Evolutionary conservation across 2,329 filamentous ascomycete genomes (phyloP).

Genomic region (Bertia moriformis): DNA sequence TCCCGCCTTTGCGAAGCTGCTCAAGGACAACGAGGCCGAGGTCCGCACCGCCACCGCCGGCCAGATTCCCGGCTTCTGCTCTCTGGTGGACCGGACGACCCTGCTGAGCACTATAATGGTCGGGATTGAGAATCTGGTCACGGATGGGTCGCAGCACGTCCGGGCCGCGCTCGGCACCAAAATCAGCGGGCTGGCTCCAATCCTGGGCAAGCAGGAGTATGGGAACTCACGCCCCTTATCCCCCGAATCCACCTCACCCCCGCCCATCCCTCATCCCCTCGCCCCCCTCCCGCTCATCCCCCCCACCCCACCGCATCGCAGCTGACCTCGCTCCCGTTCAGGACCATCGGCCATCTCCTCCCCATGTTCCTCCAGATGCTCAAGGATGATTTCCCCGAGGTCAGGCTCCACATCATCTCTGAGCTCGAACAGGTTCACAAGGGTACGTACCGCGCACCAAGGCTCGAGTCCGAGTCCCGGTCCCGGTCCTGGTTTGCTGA

Average conservation of each 20-base stretch:
- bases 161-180: slow-evolving; percentile 88
- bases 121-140: slow-evolving; percentile 87
- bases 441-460: no score
- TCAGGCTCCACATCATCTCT: slow-evolving; percentile 97
- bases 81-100: slow-evolving; percentile 70
- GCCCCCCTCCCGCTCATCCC: no score
- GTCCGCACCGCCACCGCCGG: slow-evolving; percentile 93
- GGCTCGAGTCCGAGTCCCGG: no score
- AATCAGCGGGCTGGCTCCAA: slow-evolving; percentile 90
- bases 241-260: slow-evolving; percentile 7
- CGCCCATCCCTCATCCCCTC: no score
- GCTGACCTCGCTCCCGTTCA: slow-evolving; percentile 18
- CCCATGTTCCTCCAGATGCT: slow-evolving; percentile 99
- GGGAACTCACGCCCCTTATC: no score
- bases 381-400: slow-evolving; percentile 97
- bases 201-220: slow-evolving; percentile 93
- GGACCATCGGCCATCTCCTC: slow-evolving; percentile 87
- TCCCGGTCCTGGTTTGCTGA: background rate
- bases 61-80: slow-evolving; percentile 94
- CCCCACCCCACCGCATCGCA: no score
- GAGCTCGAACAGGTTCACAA: slow-evolving; percentile 97
- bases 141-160: slow-evolving; percentile 91
- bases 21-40: slow-evolving; percentile 96
- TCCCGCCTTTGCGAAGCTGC: slow-evolving; percentile 87
- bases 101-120: slow-evolving; percentile 94